Evolutionary conservation across 1,284 basidiomycete genomes (phyloP), one percentile per base, ranked within the genome.

Genomic region (Pterulicium gracile): DNA sequence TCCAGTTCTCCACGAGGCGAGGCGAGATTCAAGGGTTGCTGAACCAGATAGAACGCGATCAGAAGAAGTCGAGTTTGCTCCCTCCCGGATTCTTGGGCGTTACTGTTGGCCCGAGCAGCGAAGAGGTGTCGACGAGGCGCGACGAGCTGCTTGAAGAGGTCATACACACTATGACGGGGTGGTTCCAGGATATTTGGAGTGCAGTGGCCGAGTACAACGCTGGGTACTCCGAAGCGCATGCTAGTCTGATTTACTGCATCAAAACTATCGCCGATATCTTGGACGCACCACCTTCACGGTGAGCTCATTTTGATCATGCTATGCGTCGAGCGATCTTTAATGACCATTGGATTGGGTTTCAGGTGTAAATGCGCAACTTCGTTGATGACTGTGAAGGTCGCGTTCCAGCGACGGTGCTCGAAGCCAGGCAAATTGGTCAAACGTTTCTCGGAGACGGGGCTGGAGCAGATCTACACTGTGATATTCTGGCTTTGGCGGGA

Each of bases 401-500:
- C 56, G 2, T 68, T 82, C 50, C 70, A 59, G 43, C 57, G 59
- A 39, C 61, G n/a, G 7, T n/a, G n/a, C 27, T 32, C 27, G 27
- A 32, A 58, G 23, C 58, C 61, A 3, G 72, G 72, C 13, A 69
- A 68, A 36, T 40, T 62, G 14, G 55, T 80, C 52, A 79, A 73
- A 50, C 61, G 63, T 0, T 80, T 80, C 51, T 55, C 59, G 14
- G 55, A 80, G n/a, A 60, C 59, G 3, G 77, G 78, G 10, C 67
- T 68, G 1, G 63, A 68, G 19, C 67, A 67, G 36, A 61, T 81
- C 24, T 66, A 73, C 34, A 58, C 58, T n/a, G 65, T 72, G 23
- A 50, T 77, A 2, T 56, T 79, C 17, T 83, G 79, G 77, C 71
- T 82, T 42, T 83, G 80, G 80, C 69, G 81, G 3, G 80, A 82